Evolutionary conservation across 306 rosid genomes (phyloP), one percentile per base, ranked within the genome.

Genomic region (Dalbergia cochinchinensis): DNA sequence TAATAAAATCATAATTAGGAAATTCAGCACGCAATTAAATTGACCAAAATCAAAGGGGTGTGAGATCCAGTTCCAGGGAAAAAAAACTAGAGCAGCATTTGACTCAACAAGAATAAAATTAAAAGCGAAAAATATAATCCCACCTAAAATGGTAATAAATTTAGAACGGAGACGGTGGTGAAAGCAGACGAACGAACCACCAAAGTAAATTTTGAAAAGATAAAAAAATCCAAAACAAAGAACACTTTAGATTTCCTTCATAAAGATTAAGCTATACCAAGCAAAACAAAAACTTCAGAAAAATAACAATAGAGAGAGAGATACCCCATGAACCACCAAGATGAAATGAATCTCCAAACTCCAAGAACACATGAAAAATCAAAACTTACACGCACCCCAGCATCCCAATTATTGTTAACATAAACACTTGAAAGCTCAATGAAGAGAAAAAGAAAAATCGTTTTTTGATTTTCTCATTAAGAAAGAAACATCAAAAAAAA

Each of bases 91-190:
- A 16, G 47, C 16, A 16, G 26, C 61, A 22, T 71, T 66, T 65
- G 69, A 77, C 71, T 48, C 8, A 4, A 34, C 13, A 8, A 31
- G 13, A 51, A 50, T 14, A 71, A 9, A 50, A 6, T 39, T 11
- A 42, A 55, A n/a, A 15, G 5, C 14, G 11, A 16, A 47, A 31
- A 58, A 53, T n/a, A 53, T 1, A 71, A 54, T 14, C 26, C 26
- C 3, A 31, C 48, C 22, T 68, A 7, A 79, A 44, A 58, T 60
- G 15, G 65, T 33, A 66, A 76, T 10, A n/a, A 41, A 69, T 69
- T 12, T 14, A 64, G 3, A 54, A 54, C 7, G 75, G 16, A n/a
- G 20, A 11, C 0, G 31, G 10, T 68, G 75, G 50, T 71, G 42
- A 42, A 42, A 37, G 7, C 41, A 37, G 41, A 37, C 7, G 41